Evolutionary conservation across 768 basidiomycete species (phyloP), one percentile per base, ranked within the genome.

Genomic region (Hortiboletus campestris): DNA sequence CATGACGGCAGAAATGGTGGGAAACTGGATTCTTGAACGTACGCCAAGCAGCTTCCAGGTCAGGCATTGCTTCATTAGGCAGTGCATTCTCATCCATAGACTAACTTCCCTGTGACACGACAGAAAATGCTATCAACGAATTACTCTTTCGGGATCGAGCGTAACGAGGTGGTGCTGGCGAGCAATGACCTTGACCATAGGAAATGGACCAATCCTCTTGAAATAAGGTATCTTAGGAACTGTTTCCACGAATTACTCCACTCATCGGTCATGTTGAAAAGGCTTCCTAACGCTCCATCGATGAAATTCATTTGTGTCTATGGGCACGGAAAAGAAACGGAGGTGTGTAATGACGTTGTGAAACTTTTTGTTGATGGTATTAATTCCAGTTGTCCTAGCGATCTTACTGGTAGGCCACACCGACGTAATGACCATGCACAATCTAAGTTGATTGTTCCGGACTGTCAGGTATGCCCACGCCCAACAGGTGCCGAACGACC

Each of bases 261-360:
- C 43, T 62, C 12, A 46, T 42, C 5, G 0, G 22, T 28, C 19
- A 41, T 42, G 35, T 47, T 38, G 25, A 3, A 35, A 50, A 91
- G 91, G 60, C 76, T 99, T 17, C 96, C 96, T 1, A 72, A 84
- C 45, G 97, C 97, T 0, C 94, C 96, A 1, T 89, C 87, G 6
- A 89, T 97, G 86, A 91, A 88, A 66, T 86, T 96, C 29, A 90
- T 86, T 69, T 98, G 95, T 60, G 83, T 94, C 3, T 98, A 98
- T 74, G 96, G 96, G 0, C 88, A 92, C 61, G 96, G 96, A 19
- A 98, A 98, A 67, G 90, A 94, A 63, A 99, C 94, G 0, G 94
- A 97, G 81, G 90, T 85, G 38, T 59, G 80, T 58, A 6, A 9
- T 44, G 52, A 49, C 54, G 39, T 53, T 47, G 44, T 57, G 53